Evolutionary conservation across 2,329 filamentous ascomycete genomes (phyloP), one percentile per base, ranked within the genome.

Genomic region (Stagonosporopsis tanaceti): DNA sequence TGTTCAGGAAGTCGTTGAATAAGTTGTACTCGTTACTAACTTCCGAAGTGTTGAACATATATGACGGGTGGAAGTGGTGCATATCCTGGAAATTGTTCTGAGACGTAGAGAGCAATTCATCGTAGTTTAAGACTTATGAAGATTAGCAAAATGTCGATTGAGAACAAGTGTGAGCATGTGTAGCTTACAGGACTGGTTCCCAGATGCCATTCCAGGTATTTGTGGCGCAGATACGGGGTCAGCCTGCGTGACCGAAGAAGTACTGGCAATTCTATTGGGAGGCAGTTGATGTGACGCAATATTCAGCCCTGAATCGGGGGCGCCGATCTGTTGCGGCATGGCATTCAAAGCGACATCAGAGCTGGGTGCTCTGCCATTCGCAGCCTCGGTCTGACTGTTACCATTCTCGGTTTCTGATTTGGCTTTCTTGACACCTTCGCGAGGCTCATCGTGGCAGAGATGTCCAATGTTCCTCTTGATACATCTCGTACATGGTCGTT

Each of bases 381-480:
- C 59, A 54, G 60, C 50, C 41, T 77, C 69, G 20, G 65, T 68
- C 40, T 75, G 75, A 50, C 62, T 66, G 57, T 70, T 66, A 47
- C 62, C 59, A 46, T 63, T 74, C 39, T 80, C 79, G 32, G 75
- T 67, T 22, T 82, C 80, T 37, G 77, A 78, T 80, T 94, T 97
- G 68, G 85, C 80, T 79, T 93, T 94, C 79, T 95, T 96, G 59
- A 89, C 86, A 66, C 66, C 66, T 73, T 99, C 94, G 77, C 94
- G 89, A 67, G 93, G 94, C 79, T 98, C 95, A 79, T 99, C 95
- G 81, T 97, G 95, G 79, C 95, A 99, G 66, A 99, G 85, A 79
- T 99, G 95, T 71, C 94, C 95, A 77, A 99, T 99, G 80, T 97
- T 97, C 74, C 95, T 89, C 81, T 98, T 99, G 80, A 98, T 92